Base-by-base conservation (phyloP, 768 basidiomycete genomes). In the Xerocomellus chrysenteron region DNA sequence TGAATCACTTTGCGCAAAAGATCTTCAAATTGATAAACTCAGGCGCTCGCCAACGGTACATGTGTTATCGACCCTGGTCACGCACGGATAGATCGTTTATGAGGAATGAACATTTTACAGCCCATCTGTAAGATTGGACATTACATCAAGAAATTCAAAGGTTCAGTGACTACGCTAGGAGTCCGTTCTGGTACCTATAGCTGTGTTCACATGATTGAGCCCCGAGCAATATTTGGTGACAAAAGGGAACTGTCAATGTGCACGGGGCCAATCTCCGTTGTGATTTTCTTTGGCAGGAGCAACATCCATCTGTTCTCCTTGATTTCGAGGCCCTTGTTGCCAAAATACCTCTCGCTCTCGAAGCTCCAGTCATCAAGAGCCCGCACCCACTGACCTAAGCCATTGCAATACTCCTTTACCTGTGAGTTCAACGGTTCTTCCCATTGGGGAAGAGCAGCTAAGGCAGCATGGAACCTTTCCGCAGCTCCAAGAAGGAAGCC, bases 341-440 rank as follows among this genome's bases (percentile, higher is more conserved):
- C 74, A 32, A 79, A 80, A 59, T 79, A 80, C 40, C 79, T 66
- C 46, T 68, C 64, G 33, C 72, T 70, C 57, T 81, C 78, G 51
- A 82, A 83, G 53, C 75, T 78, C 83, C 83, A 85, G 9, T 64
- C 69, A 17, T 80, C 72, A 56, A 76, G 76, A 2, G 75, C 81
- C 8, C 78, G 70, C 0, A 82, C 75, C 80, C 82, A 84, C 47
- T 79, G 75, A 45, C 76, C 82, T 44, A 84, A 66, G 0, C 80
- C 81, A 49, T 75, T 68, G 30, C 79, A 67, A 52, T 82, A 85
- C 4, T 61, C 58, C 28, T 65, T 61, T 5, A 83, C 75, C 30
- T 77, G 69, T 0, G 58, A 55, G 59, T 84, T 81, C 24, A 81
- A 61, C 2, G 69, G 65, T 17, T 68, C 58, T 41, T 77, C 79